Percentiles rank a stretch among this genome's conserved stretches.
These are phyloP conservation scores for Calonectria pteridis DNA, from an alignment of 2,329 filamentous ascomycete genomes.

Conservation along the genomic window DNA sequence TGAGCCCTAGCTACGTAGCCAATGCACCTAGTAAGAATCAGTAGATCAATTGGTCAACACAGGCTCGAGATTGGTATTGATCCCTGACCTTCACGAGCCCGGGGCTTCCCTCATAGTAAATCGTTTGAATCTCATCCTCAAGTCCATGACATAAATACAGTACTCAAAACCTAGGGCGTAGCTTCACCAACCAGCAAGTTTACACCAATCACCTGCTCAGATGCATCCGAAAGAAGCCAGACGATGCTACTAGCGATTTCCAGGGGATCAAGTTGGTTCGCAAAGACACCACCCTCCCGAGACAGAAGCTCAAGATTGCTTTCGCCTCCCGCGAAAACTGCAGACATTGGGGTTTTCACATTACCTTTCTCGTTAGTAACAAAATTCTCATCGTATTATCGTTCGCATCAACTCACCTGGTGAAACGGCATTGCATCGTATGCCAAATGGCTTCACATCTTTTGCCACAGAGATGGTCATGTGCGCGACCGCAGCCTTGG, in stretches of 20 bases:
- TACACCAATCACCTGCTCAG: not conserved
- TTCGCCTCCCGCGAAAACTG: not conserved
- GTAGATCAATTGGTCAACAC: not conserved
- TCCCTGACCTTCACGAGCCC: not conserved
- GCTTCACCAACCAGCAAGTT: not conserved
- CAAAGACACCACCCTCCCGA: not conserved
- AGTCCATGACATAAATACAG: not conserved
- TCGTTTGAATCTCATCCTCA: not conserved
- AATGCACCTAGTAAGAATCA: not conserved
- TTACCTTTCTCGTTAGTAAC: not conserved
- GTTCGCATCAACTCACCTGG: not conserved
- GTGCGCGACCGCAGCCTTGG: not conserved
- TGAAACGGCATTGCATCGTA: not conserved
- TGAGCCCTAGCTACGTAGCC: not conserved
- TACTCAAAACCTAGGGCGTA: not conserved
- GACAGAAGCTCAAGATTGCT: not conserved
- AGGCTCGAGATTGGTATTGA: not conserved
- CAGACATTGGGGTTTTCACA: not conserved
- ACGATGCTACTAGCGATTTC: not conserved
- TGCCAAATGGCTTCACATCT: not conserved
- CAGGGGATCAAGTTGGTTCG: not conserved
- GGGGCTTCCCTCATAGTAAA: not conserved
- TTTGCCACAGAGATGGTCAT: not conserved
- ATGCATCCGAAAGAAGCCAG: not conserved
- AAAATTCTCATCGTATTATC: not conserved